Evolutionary conservation across 352 stramenopile genomes (phyloP).

Genomic region (Globisporangium ultimum): DNA sequence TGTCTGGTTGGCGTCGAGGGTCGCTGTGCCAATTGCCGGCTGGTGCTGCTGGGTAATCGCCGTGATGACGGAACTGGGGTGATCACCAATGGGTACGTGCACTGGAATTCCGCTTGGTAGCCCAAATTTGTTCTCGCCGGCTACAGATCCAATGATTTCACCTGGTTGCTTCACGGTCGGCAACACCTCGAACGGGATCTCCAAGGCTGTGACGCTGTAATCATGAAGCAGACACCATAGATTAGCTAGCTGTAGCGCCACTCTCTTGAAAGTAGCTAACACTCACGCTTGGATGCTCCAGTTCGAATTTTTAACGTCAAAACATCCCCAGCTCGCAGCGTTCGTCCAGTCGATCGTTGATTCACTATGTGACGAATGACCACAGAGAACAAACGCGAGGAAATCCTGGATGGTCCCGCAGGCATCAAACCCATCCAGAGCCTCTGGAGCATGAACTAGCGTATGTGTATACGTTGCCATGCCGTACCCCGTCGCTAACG

Average conservation of each 20-base stretch:
- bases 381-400: conserved; percentile 68
- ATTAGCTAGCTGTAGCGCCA: not conserved
- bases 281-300: conserved; percentile 49
- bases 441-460: conserved; percentile 26
- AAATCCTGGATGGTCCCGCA: conserved; percentile 84
- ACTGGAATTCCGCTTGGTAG: conserved; percentile 36
- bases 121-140: conserved; percentile 6
- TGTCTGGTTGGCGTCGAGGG: conserved; percentile 31
- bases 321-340: conserved; percentile 72
- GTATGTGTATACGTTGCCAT: conserved; percentile 66
- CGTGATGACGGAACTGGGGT: conserved; percentile 69
- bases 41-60: conserved; percentile 39
- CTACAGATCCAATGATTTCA: conserved; percentile 37
- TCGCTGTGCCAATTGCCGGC: not conserved
- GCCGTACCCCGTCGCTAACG: conserved; percentile 59
- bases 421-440: conserved; percentile 49
- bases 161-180: conserved; percentile 53
- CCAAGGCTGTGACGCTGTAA: conserved; percentile 46
- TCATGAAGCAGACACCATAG: not conserved
- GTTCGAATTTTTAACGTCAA: conserved; percentile 32
- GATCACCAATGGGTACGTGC: conserved; percentile 72
- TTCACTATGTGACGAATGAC: conserved; percentile 29
- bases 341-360: conserved; percentile 72
- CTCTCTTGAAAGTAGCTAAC: not conserved
- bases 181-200: conserved; percentile 59